A percentile compares a stretch with the other conserved stretches of the same genome.
Conservation (phyloP, 768 basidiomycete species). For the Kwoniella sp. region DNA sequence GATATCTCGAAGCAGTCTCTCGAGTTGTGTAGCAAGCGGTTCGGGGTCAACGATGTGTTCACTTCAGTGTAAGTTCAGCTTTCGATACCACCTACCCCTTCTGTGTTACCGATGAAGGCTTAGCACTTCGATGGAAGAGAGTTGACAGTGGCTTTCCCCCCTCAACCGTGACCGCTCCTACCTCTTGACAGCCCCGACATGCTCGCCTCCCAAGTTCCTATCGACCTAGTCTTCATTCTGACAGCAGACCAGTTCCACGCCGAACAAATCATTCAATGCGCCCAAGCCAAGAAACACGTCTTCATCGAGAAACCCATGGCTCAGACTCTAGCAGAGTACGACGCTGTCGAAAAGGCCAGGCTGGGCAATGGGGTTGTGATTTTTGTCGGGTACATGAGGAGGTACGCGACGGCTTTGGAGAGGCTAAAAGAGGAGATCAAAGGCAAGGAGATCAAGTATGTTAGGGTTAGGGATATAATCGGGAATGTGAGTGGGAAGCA, state of each 20-base stretch:
- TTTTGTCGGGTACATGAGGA: conserved; percentile 53
- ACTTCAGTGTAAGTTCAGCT: conserved; percentile 31
- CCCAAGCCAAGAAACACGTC: conserved; percentile 42
- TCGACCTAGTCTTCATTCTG: conserved; percentile 43
- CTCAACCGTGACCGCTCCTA: no score
- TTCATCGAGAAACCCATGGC: conserved; percentile 54
- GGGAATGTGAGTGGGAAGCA: conserved; percentile 38
- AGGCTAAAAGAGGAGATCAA: conserved; percentile 42
- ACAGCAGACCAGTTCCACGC: conserved; percentile 37
- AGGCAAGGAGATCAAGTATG: conserved; percentile 41
- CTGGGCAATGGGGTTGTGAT: conserved; percentile 31
- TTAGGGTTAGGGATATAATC: conserved; percentile 44
- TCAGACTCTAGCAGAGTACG: conserved; percentile 40
- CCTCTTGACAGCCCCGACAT: conserved; percentile 26
- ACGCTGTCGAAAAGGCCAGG: conserved; percentile 38
- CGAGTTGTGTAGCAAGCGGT: conserved; percentile 27
- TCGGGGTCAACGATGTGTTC: conserved; percentile 26
- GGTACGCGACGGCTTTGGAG: conserved; percentile 45
- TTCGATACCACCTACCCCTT: background rate
- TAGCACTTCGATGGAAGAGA: background rate
- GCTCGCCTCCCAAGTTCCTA: conserved; percentile 25
- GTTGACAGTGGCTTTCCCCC: background rate
- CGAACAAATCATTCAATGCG: conserved; percentile 30
- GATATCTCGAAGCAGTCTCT: conserved; percentile 32
- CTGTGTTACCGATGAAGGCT: background rate